Evolutionary conservation across 345 rosid genomes (phyloP), one percentile per base, ranked within the genome.

Genomic region (Eucalyptus polybractea): DNA sequence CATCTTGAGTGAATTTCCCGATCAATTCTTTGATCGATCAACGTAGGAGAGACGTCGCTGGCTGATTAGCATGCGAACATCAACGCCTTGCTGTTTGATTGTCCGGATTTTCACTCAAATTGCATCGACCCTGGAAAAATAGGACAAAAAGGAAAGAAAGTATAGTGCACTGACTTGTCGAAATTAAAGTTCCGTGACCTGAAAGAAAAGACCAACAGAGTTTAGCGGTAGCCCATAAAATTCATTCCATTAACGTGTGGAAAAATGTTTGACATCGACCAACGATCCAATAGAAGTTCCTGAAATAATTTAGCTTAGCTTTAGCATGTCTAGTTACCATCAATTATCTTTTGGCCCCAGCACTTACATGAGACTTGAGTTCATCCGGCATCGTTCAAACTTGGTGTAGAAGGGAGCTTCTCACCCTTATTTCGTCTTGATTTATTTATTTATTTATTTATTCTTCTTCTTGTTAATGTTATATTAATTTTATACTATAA

Each of bases 121-220:
- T 12, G 4, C 16, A 27, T 27, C 0, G 15, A 25, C 15, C 15
- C n/a, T 25, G 0, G 31, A 25, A 27, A 60, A 60, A 27, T 11
- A 60, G 14, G 15, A 60, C 15, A 6, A 27, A 0, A 27, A 12
- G 29, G 1, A 60, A 27, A 21, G 58, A 27, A 12, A 27, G 12
- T 25, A 10, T 2, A 25, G n/a, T 25, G 31, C 67, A 11, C 29
- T 60, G 67, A 0, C 67, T 60, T 60, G 67, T 12, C 67, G 15
- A 60, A 60, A 60, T 60, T 60, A 25, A 60, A 10, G 67, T 60
- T 0, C n/a, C n/a, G 7, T 25, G 29, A 11, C 67, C n/a, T 5
- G 13, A 24, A 60, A 60, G 67, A 25, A 60, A 60, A 60, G 27
- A 60, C 14, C n/a, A 11, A 11, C 15, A 0, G 1, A 60, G 31